Base-by-base conservation (phyloP, 805 yeast species). In the Metschnikowia bowlesiae region DNA sequence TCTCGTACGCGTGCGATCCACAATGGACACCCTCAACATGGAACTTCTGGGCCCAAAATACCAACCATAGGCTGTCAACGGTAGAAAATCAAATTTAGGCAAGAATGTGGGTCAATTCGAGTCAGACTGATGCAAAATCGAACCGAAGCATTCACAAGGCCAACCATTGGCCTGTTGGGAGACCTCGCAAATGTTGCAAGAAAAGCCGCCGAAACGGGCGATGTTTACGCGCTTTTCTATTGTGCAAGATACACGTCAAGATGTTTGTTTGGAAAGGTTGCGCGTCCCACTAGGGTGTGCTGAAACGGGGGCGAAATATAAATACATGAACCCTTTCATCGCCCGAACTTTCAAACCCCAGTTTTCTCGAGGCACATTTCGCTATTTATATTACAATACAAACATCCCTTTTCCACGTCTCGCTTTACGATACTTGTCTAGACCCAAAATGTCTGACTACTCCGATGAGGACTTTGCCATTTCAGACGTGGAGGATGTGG, bases 361-460 rank as follows among this genome's bases (percentile, higher is more conserved):
- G 29, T 8, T 13, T 5, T 10, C 34, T 6, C 38, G 30, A 22
- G 10, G 11, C 11, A 26, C 41, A 13, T 10, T 31, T 26, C 7
- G 41, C 18, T 26, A 39, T 28, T 39, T 29, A 11, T 26, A 37
- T 29, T 10, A n/a, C 14, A 37, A 39, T 13, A n/a, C 31, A 39
- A 30, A 28, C 31, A 13, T 26, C 13, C 31, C 4, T 29, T 22
- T n/a, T 8, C 41, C 28, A 2, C n/a, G 41, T 9, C 41, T 10
- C 14, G 8, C 31, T 28, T 8, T 33, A 22, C 16, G 45, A 42
- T 33, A 42, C 31, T 13, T 14, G 18, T 42, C 38, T 9, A 8
- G 34, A 33, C 22, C 37, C 11, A 47, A 14, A 18, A 54, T 50
- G 54, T 52, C 56, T 11, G 56, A 53, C 44, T 53, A 48, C 39